These are phyloP conservation scores for Chaetomiaceae sp. DNA, from an alignment of 2,329 filamentous ascomycete genomes.

Conservation along the genomic window DNA sequence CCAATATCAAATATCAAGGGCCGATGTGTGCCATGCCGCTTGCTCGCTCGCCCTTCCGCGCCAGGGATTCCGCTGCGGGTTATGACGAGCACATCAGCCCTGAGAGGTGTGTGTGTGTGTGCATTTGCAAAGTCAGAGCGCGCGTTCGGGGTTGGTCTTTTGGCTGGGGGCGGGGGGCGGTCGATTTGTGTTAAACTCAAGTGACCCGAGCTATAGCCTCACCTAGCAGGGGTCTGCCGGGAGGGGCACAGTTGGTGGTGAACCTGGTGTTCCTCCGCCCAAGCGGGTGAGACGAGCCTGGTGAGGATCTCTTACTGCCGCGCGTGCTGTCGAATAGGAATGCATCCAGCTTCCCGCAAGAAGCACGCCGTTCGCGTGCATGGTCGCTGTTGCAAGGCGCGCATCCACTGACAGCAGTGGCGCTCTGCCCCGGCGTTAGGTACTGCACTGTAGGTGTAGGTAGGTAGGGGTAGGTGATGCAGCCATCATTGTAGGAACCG, in stretches of 20 bases:
- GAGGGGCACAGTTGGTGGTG: slow-evolving; percentile 10
- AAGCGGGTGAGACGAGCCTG: slow-evolving; percentile 1
- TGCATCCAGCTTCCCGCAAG: slow-evolving; percentile 13
- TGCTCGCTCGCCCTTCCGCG: neutral
- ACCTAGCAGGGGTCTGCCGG: slow-evolving; percentile 19
- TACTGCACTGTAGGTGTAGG: too few relatives aligned
- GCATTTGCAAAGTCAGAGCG: neutral
- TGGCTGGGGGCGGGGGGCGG: neutral
- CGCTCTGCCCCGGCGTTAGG: neutral
- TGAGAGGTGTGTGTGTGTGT: too few relatives aligned
- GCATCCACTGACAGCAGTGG: too few relatives aligned
- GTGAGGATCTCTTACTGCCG: neutral
- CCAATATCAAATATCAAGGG: slow-evolving; percentile 2
- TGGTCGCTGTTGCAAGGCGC: slow-evolving; percentile 4
- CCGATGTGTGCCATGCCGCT: neutral
- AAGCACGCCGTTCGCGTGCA: slow-evolving; percentile 12
- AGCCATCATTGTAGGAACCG: neutral
- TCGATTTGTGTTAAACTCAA: slow-evolving; percentile 6
- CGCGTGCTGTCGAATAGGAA: slow-evolving; percentile 19
- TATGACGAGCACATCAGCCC: neutral
- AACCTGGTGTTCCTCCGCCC: slow-evolving; percentile 2
- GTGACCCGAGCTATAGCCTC: slow-evolving; percentile 21
- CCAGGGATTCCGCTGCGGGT: neutral
- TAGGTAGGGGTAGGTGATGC: neutral
- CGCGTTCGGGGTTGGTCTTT: neutral